Percentiles rank a stretch among this genome's conserved stretches.
Evolutionary conservation across 331 rosid genomes (phyloP).

Genomic region (Quercus phellos): DNA sequence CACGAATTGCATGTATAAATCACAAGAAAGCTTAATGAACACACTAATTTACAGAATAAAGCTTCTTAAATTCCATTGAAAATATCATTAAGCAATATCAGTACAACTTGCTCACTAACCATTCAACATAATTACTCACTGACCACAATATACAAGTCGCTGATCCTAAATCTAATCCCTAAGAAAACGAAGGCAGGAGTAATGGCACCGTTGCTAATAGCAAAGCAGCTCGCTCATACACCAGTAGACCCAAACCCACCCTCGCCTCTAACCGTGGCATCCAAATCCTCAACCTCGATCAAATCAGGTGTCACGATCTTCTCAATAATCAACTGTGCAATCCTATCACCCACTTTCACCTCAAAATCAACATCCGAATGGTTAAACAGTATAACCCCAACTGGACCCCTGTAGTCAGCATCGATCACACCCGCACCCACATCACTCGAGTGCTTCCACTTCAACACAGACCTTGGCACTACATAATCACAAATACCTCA

Average conservation of each 20-base stretch:
- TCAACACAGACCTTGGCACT: conserved; percentile 83
- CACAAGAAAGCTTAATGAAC: neutral
- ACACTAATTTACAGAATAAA: neutral
- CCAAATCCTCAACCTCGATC: conserved; percentile 59
- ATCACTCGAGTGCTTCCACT: conserved; percentile 74
- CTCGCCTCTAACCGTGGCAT: conserved; percentile 55
- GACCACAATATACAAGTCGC: neutral
- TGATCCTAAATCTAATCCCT: neutral
- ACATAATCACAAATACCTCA: neutral
- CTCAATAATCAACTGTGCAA: conserved; percentile 75
- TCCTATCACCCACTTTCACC: conserved; percentile 43
- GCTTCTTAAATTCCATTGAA: neutral
- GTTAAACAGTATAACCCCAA: conserved; percentile 75
- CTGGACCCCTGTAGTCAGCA: conserved; percentile 76
- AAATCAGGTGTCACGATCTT: conserved; percentile 59
- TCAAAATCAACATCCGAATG: conserved; percentile 52
- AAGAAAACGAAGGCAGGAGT: too few species aligned
- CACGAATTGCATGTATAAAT: neutral
- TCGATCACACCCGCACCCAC: conserved; percentile 90
- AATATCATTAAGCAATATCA: neutral
- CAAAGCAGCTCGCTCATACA: conserved; percentile 15
- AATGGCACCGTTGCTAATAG: neutral
- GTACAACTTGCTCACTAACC: neutral
- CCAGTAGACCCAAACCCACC: conserved; percentile 91
- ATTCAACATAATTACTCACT: conserved; percentile 1